These are phyloP conservation scores for Mortierella antarctica DNA, from an alignment of 192 early-diverging fungal genomes.

Conservation along the genomic window DNA sequence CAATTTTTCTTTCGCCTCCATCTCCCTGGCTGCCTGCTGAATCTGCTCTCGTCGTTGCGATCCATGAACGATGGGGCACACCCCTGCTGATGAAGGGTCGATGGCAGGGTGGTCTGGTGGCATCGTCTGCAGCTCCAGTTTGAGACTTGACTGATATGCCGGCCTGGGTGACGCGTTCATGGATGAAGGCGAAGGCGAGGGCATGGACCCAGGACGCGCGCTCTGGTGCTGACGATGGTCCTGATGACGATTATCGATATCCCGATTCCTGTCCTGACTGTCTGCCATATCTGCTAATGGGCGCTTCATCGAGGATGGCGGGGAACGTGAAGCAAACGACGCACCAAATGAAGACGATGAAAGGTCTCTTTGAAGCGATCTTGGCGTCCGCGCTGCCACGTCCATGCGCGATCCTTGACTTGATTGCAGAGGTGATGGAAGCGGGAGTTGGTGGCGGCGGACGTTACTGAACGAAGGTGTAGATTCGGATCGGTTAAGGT, in stretches of 20 bases:
- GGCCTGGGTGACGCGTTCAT: neutral
- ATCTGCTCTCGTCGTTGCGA: constrained; percentile 31
- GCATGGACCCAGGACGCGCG: constrained; percentile 1
- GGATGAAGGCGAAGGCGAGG: neutral
- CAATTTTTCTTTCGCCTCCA: constrained; percentile 19
- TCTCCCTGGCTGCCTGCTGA: constrained; percentile 7
- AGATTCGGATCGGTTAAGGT: constrained; percentile 36
- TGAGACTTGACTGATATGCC: constrained; percentile 15
- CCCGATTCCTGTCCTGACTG: constrained; percentile 44
- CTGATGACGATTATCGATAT: constrained; percentile 51
- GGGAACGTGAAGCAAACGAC: constrained; percentile 40
- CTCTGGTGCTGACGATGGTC: constrained; percentile 38
- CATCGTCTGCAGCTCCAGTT: constrained; percentile 41
- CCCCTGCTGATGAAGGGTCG: constrained; percentile 31
- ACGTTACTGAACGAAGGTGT: constrained; percentile 11
- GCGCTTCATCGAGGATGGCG: constrained; percentile 42
- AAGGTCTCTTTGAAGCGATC: constrained; percentile 34
- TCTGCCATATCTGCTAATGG: constrained; percentile 50
- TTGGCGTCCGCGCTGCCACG: constrained; percentile 1
- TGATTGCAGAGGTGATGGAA: constrained; percentile 22
- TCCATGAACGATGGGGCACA: constrained; percentile 50
- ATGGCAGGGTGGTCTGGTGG: constrained; percentile 49
- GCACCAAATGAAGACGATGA: constrained; percentile 45
- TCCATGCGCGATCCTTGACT: constrained; percentile 23
- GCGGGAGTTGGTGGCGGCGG: constrained; percentile 40